Evolutionary conservation across 495 filamentous ascomycete species (phyloP).

Genomic region (Penicillium macrosclerotiorum): DNA sequence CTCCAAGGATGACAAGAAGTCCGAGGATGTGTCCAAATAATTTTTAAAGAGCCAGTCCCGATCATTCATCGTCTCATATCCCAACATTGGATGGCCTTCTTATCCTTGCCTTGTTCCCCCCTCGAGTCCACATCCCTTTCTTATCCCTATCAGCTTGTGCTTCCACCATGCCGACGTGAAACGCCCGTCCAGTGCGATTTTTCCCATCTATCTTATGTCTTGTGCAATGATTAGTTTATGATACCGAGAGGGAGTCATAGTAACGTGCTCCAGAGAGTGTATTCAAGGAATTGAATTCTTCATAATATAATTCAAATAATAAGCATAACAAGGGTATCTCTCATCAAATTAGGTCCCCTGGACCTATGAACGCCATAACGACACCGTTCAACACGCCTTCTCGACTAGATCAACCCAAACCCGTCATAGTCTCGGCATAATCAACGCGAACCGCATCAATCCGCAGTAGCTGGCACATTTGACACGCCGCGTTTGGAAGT

Average conservation of each 20-base stretch:
- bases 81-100: neutral
- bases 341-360: slow-evolving; percentile 6
- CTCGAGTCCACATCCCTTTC: neutral
- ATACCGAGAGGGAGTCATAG: slow-evolving; percentile 12
- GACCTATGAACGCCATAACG: slow-evolving; percentile 14
- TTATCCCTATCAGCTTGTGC: too few relatives aligned
- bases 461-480: slow-evolving; percentile 19
- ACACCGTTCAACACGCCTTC: neutral
- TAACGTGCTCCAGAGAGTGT: too few relatives aligned
- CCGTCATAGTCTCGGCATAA: neutral
- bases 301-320: too few relatives aligned
- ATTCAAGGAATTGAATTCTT: too few relatives aligned
- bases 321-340: slow-evolving; percentile 19
- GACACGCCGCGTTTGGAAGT: slow-evolving; percentile 15
- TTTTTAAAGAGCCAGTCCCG: slow-evolving; percentile 2
- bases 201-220: too few relatives aligned
- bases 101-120: neutral
- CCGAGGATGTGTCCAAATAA: slow-evolving; percentile 31
- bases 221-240: slow-evolving; percentile 6
- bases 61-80: too few relatives aligned
- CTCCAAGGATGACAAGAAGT: slow-evolving; percentile 23
- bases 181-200: too few relatives aligned
- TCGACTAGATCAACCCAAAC: too few relatives aligned
- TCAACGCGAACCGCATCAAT: slow-evolving; percentile 6
- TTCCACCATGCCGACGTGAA: neutral